Base-by-base conservation (phyloP, 192 early-diverging fungal genomes). In the Spinellus fusiger region DNA sequence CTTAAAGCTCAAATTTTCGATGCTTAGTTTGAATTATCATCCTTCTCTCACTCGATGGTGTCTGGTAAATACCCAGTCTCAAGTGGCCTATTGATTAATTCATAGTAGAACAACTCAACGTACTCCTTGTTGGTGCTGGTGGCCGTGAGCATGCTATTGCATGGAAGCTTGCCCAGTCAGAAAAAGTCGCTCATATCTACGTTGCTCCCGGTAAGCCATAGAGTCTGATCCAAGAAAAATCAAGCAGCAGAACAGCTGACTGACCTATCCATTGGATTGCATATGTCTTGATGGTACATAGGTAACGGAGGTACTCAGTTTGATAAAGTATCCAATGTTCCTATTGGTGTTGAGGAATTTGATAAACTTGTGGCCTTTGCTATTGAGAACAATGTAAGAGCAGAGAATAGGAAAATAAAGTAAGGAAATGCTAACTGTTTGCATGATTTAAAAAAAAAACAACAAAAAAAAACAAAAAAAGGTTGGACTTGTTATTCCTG, bases 101-200 rank as follows among this genome's bases (percentile, higher is more conserved):
- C 9, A 2, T 49, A 49, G 25, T 49, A 77, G 76, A 77, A 32
- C 68, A 77, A 40, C 75, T 90, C 29, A 84, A 79, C 49, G 82
- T 99, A 26, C 81, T 99, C 56, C 73, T 99, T 40, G 78, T 99
- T 64, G 97, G 97, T 65, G 77, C 86, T 62, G 97, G 97, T 54
- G 97, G 97, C 23, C 88, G 97, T 56, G 97, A 99, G 72, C 93
- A 99, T 64, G 93, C 97, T 47, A 84, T 99, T 61, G 93, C 89
- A 22, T 92, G 92, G 92, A 86, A 86, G 44, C 79, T 99, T 15
- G 82, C 90, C 47, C 85, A 92, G 75, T 90, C 88, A 23, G 61
- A 78, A 18, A 72, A 63, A 59, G 93, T 99, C 32, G 74, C 77
- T 52, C 84, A 80, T 66, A 84, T 99, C 63, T 98, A 82, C 79